Percentiles rank a stretch among this genome's conserved stretches.
Conservation (phyloP, 225 moss, liverwort and hornwort genomes). For the Sphagnum contortum region DNA sequence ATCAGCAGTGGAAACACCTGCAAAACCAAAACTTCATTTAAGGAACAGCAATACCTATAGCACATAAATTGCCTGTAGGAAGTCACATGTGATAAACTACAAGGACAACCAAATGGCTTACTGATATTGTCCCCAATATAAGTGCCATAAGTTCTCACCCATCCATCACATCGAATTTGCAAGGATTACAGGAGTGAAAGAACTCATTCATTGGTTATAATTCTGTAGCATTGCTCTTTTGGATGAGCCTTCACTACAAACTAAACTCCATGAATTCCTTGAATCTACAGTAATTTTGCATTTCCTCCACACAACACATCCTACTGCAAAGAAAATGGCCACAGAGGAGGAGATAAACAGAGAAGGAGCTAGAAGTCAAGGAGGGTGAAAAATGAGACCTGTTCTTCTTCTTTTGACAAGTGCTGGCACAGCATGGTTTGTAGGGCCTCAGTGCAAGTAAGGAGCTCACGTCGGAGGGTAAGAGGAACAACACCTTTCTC, state of each 20-base stretch:
- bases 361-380: background rate
- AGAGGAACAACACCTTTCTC: conserved; percentile 61
- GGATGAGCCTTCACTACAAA: background rate
- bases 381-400: conserved; percentile 24
- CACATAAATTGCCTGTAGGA: background rate
- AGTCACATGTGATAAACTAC: background rate
- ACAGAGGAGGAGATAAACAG: too few species aligned
- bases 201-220: too few species aligned
- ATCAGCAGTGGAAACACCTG: conserved; percentile 96
- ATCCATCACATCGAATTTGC: too few species aligned
- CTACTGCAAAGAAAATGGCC: too few species aligned
- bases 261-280: background rate
- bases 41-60: background rate
- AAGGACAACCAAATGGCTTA: background rate
- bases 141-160: too few species aligned
- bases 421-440: conserved; percentile 85
- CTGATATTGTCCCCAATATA: too few species aligned
- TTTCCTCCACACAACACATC: background rate
- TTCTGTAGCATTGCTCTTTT: background rate
- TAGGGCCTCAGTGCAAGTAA: conserved; percentile 84
- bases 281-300: background rate
- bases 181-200: too few species aligned
- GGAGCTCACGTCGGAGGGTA: conserved; percentile 72
- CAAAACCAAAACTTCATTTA: conserved; percentile 9
- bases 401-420: conserved; percentile 89